phyloP scores from a whole-genome alignment of 345 rosid species.

The Corchorus capsularis region DNA sequence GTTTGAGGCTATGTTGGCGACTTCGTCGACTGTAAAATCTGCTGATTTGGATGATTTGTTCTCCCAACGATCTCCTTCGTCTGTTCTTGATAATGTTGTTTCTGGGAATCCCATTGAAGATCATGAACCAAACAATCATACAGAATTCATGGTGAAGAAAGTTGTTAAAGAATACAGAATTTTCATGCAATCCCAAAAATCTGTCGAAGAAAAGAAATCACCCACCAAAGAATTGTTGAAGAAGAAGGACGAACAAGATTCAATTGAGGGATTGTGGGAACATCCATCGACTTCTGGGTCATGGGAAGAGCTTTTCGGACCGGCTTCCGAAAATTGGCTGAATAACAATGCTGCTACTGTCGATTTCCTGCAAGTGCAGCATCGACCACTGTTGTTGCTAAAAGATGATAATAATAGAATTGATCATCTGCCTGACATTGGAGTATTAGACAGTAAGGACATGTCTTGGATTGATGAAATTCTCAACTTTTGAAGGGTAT shows the following conservation, averaged over 20 bases:
- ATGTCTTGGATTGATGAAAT: slow-evolving; percentile 12
- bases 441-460: background rate
- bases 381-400: background rate
- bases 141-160: slow-evolving; percentile 4
- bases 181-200: background rate
- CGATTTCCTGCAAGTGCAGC: background rate
- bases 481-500: background rate
- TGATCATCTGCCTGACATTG: slow-evolving; percentile 14
- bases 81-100: slow-evolving; percentile 45
- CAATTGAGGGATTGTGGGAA: background rate
- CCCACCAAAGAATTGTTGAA: too few relatives aligned
- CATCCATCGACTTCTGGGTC: background rate
- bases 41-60: background rate
- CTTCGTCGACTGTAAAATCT: slow-evolving; percentile 5
- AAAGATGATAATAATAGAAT: background rate
- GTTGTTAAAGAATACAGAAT: slow-evolving; percentile 11
- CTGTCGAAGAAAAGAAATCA: background rate
- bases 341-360: background rate
- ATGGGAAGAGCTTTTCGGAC: background rate
- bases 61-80: slow-evolving; percentile 43
- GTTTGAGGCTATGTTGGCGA: slow-evolving; percentile 25
- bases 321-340: background rate
- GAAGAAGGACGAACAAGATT: background rate
- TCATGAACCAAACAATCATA: background rate
- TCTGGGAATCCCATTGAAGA: slow-evolving; percentile 12